Percentiles rank a stretch among this genome's conserved stretches.
Evolutionary conservation across 176 grass and related monocot genomes (phyloP).

Genomic region (Aechmea fasciata): DNA sequence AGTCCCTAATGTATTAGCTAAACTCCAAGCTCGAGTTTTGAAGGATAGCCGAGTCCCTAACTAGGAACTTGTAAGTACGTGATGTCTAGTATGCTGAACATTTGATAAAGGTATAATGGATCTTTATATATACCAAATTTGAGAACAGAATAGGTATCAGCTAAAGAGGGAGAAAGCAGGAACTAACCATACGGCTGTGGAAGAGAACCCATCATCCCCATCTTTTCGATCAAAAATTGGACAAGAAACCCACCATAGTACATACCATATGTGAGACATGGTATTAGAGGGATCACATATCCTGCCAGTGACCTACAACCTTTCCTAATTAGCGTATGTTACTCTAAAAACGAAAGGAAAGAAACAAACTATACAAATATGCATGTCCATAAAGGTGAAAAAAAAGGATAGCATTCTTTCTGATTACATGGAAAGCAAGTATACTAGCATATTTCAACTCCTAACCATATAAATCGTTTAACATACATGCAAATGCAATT

Average conservation of each 20-base stretch:
- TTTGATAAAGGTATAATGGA: neutral
- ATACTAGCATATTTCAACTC: neutral
- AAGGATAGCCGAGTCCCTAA: too few relatives aligned
- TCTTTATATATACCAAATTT: neutral
- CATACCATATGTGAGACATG: constrained; percentile 55
- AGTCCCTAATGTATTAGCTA: too few relatives aligned
- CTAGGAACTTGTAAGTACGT: too few relatives aligned
- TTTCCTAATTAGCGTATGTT: constrained; percentile 25
- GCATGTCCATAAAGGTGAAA: neutral
- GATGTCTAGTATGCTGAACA: too few relatives aligned
- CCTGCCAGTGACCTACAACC: constrained; percentile 57
- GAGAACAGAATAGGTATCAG: neutral
- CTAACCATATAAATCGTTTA: neutral
- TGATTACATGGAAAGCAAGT: neutral
- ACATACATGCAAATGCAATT: neutral
- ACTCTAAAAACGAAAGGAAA: constrained; percentile 4
- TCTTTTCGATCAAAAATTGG: constrained; percentile 93
- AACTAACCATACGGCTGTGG: constrained; percentile 83
- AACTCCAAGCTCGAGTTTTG: too few relatives aligned
- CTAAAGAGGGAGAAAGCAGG: constrained; percentile 10
- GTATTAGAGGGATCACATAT: constrained; percentile 66
- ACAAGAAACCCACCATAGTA: constrained; percentile 91
- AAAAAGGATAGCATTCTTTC: neutral
- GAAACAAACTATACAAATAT: neutral
- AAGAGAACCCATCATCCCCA: constrained; percentile 99